Evolutionary conservation across 768 basidiomycete species (phyloP).

Genomic region (Phallus indusiatus): DNA sequence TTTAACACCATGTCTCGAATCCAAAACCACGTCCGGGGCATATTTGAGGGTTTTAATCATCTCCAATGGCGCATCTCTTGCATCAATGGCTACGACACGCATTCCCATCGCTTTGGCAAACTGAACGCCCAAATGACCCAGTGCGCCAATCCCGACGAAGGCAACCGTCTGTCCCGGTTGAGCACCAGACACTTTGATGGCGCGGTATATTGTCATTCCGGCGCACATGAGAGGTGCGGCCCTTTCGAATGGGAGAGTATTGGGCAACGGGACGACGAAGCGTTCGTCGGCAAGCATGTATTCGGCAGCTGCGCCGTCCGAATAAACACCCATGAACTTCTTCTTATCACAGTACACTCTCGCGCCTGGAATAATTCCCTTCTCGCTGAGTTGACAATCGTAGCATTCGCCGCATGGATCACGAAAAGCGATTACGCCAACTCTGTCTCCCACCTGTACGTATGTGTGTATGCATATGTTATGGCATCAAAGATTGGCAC

Average conservation of each 20-base stretch:
- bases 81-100: conserved; percentile 2
- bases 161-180: background rate
- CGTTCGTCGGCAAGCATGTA: conserved; percentile 1
- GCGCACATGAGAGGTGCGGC: conserved; percentile 6
- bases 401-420: conserved; percentile 2
- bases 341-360: background rate
- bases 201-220: conserved; percentile 4
- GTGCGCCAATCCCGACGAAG: background rate
- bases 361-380: background rate
- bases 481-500: too few species aligned
- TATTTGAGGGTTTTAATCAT: background rate
- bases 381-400: background rate
- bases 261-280: background rate
- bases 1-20: background rate
- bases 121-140: conserved; percentile 4
- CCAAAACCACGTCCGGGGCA: background rate
- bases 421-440: background rate
- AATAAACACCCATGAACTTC: background rate
- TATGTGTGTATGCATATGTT: background rate
- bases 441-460: conserved; percentile 4
- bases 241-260: background rate
- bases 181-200: background rate
- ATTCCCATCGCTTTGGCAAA: conserved; percentile 3
- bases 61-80: conserved; percentile 2
- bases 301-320: conserved; percentile 4